Evolutionary conservation across 768 basidiomycete species (phyloP).

Genomic region (Mycena filopes): DNA sequence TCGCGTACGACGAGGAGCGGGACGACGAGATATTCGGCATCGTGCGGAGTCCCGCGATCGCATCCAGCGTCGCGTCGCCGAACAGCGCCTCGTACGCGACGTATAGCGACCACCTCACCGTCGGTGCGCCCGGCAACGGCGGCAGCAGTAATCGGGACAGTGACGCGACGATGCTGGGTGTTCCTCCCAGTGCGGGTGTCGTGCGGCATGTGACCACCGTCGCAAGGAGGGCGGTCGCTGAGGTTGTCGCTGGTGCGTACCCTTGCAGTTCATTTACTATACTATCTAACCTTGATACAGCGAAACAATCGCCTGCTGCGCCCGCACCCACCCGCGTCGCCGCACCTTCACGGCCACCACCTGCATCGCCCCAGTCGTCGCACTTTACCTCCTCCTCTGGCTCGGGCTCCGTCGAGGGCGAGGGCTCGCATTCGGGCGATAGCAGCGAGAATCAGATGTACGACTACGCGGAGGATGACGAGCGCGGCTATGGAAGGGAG

Average conservation of each 20-base stretch:
- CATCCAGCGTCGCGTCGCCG: neutral
- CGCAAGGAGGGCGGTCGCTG: conserved; percentile 63
- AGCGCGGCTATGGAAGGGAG: conserved; percentile 1
- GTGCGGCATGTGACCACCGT: conserved; percentile 38
- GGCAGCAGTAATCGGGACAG: conserved; percentile 26
- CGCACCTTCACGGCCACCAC: conserved; percentile 30
- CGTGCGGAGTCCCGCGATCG: neutral
- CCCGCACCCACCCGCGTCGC: neutral
- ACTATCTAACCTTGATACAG: too few relatives aligned
- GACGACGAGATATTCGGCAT: neutral
- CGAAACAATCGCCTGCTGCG: too few relatives aligned
- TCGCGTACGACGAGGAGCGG: conserved; percentile 23
- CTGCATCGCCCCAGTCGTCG: conserved; percentile 61
- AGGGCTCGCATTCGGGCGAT: conserved; percentile 37
- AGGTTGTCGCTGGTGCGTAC: conserved; percentile 49
- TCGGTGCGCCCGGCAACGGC: neutral
- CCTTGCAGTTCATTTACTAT: neutral
- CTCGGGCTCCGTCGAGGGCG: conserved; percentile 46
- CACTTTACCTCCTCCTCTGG: conserved; percentile 60
- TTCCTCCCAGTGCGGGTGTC: conserved; percentile 22
- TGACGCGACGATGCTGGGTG: conserved; percentile 32
- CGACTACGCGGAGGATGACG: conserved; percentile 35
- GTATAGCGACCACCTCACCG: neutral
- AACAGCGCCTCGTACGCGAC: too few relatives aligned
- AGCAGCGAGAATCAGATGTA: conserved; percentile 44